Evolutionary conservation across 2,329 filamentous ascomycete species (phyloP).

Genomic region (Pyrenophora seminiperda): DNA sequence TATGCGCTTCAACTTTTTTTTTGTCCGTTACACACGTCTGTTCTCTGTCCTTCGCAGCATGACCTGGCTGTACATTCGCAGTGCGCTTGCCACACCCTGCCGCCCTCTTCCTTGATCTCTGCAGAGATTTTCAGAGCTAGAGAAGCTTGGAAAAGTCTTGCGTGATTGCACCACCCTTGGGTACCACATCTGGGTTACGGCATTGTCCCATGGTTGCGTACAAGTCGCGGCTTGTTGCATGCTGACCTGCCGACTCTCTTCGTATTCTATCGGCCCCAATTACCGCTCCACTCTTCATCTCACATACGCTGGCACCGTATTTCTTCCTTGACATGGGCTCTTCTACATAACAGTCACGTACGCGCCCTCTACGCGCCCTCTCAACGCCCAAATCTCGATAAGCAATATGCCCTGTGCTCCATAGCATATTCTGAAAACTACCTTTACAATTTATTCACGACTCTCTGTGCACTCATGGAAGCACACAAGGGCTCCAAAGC

Average conservation of each 20-base stretch:
- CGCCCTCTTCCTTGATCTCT: constrained; percentile 15
- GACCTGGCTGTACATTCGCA: constrained; percentile 16
- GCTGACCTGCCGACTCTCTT: constrained; percentile 21
- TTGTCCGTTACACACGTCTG: constrained; percentile 24
- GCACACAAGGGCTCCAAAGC: constrained; percentile 36
- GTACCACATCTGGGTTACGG: constrained; percentile 33
- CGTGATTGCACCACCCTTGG: constrained; percentile 25
- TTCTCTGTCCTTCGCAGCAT: constrained; percentile 17
- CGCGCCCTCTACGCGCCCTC: constrained; percentile 35
- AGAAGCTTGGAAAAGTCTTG: constrained; percentile 34
- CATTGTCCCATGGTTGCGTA: constrained; percentile 31
- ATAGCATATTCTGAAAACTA: constrained; percentile 19
- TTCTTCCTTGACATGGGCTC: constrained; percentile 23
- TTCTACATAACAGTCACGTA: constrained; percentile 27
- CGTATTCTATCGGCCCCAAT: constrained; percentile 25
- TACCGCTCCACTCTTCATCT: constrained; percentile 18
- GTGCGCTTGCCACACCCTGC: constrained; percentile 26
- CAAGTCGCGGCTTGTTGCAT: constrained; percentile 24
- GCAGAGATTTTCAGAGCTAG: constrained; percentile 37
- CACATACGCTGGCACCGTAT: constrained; percentile 10
- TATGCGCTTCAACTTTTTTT: constrained; percentile 19
- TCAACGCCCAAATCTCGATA: constrained; percentile 38
- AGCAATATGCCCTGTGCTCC: constrained; percentile 28
- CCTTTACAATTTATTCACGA: constrained; percentile 11
- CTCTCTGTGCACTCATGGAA: constrained; percentile 32